Evolutionary conservation across 2,329 filamentous ascomycete genomes (phyloP), one percentile per base, ranked within the genome.

Genomic region (Fusarium sp.): DNA sequence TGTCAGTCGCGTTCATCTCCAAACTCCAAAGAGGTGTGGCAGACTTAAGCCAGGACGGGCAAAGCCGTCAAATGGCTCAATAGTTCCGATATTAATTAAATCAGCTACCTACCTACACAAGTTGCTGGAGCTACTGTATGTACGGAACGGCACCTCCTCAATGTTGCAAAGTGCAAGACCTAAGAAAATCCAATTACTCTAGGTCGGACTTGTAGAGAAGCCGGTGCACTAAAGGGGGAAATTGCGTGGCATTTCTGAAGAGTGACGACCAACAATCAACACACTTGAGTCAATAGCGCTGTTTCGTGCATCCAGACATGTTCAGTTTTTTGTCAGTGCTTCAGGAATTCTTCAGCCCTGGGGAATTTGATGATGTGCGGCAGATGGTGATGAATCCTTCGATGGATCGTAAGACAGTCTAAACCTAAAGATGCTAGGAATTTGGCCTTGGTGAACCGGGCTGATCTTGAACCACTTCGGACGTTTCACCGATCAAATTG

Each of bases 401-500:
- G 40, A 44, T 62, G 49, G 34, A 40, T 52, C 24, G 24, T 11
- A 27, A 52, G 24, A 27, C 62, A 51, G 29, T 47, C 44, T 45
- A 45, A 57, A 57, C 45, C 59, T 11, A 52, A 52, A 16, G 24
- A n/a, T 41, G 32, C 48, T 52, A 27, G 7, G 48, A 13, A 37
- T 27, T 30, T 54, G 52, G 55, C 29, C 34, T 37, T 37, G 47
- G 42, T 58, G 65, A 73, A 62, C 59, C 55, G 37, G 61, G 29
- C 42, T 34, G 22, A 44, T 45, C 42, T 42, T 46, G 45, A 70
- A 44, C 32, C 46, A 49, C 34, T 65, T 40, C 41, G 54, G 42
- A 70, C 60, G 60, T 74, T 72, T 73, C 65, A 71, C 62, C 40
- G 42, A 49, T 57, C 42, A 48, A 47, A 42, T 52, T 68, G 53